Evolutionary conservation across 805 yeast genomes (phyloP).

Genomic region (Starmerella davenportii): DNA sequence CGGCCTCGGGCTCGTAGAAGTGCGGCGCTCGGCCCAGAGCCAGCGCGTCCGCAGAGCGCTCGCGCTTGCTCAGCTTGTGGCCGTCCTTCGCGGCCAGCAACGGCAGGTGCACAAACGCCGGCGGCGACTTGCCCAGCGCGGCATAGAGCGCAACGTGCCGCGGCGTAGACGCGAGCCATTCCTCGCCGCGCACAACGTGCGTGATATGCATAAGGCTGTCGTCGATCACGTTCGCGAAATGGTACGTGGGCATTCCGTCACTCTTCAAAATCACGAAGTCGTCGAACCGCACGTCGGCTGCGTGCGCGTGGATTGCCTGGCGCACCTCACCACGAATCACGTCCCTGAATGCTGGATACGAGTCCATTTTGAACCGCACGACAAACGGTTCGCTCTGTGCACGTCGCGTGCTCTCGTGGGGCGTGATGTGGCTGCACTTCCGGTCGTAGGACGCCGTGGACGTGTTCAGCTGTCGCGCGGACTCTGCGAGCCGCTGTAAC

Average conservation of each 20-base stretch:
- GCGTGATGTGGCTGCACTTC: slow-evolving; percentile 37
- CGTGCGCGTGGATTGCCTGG: slow-evolving; percentile 63
- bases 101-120: slow-evolving; percentile 78
- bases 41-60: slow-evolving; percentile 60
- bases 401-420: slow-evolving; percentile 27
- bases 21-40: slow-evolving; percentile 26
- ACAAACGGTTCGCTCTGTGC: slow-evolving; percentile 27
- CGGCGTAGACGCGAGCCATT: slow-evolving; percentile 93
- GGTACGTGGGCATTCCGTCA: slow-evolving; percentile 93
- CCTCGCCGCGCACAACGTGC: slow-evolving; percentile 93
- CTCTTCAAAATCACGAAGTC: slow-evolving; percentile 80
- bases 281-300: slow-evolving; percentile 57
- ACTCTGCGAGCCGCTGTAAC: slow-evolving; percentile 43
- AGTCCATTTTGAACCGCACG: slow-evolving; percentile 57
- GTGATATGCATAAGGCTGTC: slow-evolving; percentile 86
- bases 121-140: slow-evolving; percentile 75
- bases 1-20: slow-evolving; percentile 61
- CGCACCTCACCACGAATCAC: slow-evolving; percentile 59
- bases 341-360: slow-evolving; percentile 52
- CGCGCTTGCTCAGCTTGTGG: slow-evolving; percentile 62
- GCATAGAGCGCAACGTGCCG: slow-evolving; percentile 74
- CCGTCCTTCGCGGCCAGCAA: slow-evolving; percentile 46
- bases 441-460: slow-evolving; percentile 86
- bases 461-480: slow-evolving; percentile 59
- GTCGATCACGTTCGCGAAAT: slow-evolving; percentile 87